These are phyloP conservation scores for Mycena galopus DNA, from an alignment of 768 basidiomycete genomes.

Conservation along the genomic window DNA sequence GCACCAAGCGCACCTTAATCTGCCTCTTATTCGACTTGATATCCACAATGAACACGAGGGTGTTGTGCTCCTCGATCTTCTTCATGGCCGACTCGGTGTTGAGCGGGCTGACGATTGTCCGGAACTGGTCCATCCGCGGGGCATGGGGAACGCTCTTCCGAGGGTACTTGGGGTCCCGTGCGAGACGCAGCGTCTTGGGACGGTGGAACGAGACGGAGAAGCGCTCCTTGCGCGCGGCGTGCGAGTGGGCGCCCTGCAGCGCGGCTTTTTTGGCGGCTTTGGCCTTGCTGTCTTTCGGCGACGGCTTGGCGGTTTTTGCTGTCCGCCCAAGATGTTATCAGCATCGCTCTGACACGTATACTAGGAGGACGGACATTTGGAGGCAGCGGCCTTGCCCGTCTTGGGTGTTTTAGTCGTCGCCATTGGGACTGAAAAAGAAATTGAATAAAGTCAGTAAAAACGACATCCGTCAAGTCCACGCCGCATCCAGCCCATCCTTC, in stretches of 20 bases:
- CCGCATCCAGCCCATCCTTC: conserved; percentile 18
- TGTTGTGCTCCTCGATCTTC: conserved; percentile 99
- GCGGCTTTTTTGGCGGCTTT: conserved; percentile 97
- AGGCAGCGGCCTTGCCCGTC: conserved; percentile 64
- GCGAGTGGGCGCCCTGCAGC: conserved; percentile 86
- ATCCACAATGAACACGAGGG: conserved; percentile 98
- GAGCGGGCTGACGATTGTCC: conserved; percentile 91
- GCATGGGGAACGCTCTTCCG: conserved; percentile 93
- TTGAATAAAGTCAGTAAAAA: background rate
- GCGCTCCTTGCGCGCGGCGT: conserved; percentile 84
- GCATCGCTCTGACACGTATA: background rate
- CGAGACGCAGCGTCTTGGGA: conserved; percentile 91
- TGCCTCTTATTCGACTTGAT: conserved; percentile 97
- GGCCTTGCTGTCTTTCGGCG: conserved; percentile 75
- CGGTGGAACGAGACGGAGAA: conserved; percentile 94
- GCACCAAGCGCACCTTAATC: conserved; percentile 71
- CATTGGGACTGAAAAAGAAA: conserved; percentile 54
- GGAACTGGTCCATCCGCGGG: conserved; percentile 96
- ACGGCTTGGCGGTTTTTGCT: too few relatives aligned
- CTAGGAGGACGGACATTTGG: conserved; percentile 52
- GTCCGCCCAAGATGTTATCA: conserved; percentile 31
- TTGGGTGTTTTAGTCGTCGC: conserved; percentile 78
- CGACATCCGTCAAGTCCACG: background rate
- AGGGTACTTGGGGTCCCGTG: conserved; percentile 93
- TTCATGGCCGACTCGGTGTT: conserved; percentile 99